Conservation (phyloP, 116 monocot genomes). For the Cymodocea nodosa region DNA sequence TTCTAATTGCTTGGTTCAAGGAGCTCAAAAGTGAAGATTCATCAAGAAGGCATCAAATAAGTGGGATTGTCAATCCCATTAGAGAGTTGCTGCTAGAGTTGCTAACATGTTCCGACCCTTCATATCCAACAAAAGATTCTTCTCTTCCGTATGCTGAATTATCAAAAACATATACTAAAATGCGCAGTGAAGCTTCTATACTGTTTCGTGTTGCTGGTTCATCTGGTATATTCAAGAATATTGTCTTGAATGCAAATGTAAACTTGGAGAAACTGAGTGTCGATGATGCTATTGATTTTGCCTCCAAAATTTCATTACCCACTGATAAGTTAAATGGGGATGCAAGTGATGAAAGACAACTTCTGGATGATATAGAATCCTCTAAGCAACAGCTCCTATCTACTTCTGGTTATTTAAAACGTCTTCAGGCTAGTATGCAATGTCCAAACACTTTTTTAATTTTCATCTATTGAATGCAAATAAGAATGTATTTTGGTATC, state of each 20-base stretch:
- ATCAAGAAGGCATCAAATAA: conserved; percentile 6
- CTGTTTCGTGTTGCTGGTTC: conserved; percentile 32
- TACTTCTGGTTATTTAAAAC: conserved; percentile 86
- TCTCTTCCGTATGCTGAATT: conserved; percentile 83
- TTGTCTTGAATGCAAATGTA: conserved; percentile 17
- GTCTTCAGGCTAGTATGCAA: conserved; percentile 55
- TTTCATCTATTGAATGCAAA: not conserved
- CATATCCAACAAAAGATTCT: conserved; percentile 88
- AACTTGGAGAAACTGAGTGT: conserved; percentile 33
- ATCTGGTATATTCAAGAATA: conserved; percentile 26
- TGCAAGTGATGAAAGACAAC: conserved; percentile 17
- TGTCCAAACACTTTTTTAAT: not conserved
- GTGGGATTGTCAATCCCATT: conserved; percentile 21
- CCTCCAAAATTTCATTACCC: conserved; percentile 38
- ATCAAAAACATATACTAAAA: conserved; percentile 81
- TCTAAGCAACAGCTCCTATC: conserved; percentile 67
- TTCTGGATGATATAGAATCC: conserved; percentile 49
- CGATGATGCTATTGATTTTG: conserved; percentile 63
- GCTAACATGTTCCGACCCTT: conserved; percentile 69
- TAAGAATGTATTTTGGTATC: no score
- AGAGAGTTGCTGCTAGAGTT: conserved; percentile 66
- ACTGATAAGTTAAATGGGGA: conserved; percentile 11
- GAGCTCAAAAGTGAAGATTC: conserved; percentile 37
- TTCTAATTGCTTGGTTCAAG: conserved; percentile 90
- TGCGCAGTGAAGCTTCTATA: conserved; percentile 70